A percentile compares a stretch with the other conserved stretches of the same genome.
These are phyloP conservation scores for Vitis rotundifolia DNA, from an alignment of 164 flowering plant species.

Conservation along the genomic window DNA sequence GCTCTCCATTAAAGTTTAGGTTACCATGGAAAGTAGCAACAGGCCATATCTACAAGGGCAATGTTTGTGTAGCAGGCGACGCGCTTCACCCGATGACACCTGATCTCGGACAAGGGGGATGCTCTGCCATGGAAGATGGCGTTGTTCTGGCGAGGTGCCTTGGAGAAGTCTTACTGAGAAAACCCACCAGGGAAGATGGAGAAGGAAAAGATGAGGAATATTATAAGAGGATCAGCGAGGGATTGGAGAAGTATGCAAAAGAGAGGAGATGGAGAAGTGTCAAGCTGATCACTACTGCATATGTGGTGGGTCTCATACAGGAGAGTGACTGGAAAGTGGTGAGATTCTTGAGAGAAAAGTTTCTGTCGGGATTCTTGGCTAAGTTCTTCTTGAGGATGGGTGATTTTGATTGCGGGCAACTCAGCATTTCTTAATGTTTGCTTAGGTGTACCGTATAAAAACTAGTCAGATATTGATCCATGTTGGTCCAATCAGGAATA, in stretches of 20 bases:
- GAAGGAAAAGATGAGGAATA: constrained; percentile 22
- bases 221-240: constrained; percentile 31
- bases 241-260: constrained; percentile 38
- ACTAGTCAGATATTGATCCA: too few species aligned
- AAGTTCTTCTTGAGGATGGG: constrained; percentile 31
- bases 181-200: neutral
- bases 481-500: too few species aligned
- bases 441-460: too few species aligned
- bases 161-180: constrained; percentile 30
- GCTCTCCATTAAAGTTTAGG: constrained; percentile 32
- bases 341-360: constrained; percentile 36
- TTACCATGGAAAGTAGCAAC: constrained; percentile 39
- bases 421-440: constrained; percentile 21
- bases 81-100: constrained; percentile 53
- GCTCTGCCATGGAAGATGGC: constrained; percentile 52
- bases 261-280: constrained; percentile 61
- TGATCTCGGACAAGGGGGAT: constrained; percentile 54
- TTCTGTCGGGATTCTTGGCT: constrained; percentile 25
- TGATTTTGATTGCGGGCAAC: constrained; percentile 47
- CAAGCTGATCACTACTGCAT: constrained; percentile 39
- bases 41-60: constrained; percentile 39
- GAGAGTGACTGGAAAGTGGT: constrained; percentile 29
- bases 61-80: constrained; percentile 49
- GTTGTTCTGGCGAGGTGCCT: constrained; percentile 50
- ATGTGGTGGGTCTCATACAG: constrained; percentile 40